phyloP scores from a whole-genome alignment of 495 filamentous ascomycete species.

The Aspergillus avenaceus region DNA sequence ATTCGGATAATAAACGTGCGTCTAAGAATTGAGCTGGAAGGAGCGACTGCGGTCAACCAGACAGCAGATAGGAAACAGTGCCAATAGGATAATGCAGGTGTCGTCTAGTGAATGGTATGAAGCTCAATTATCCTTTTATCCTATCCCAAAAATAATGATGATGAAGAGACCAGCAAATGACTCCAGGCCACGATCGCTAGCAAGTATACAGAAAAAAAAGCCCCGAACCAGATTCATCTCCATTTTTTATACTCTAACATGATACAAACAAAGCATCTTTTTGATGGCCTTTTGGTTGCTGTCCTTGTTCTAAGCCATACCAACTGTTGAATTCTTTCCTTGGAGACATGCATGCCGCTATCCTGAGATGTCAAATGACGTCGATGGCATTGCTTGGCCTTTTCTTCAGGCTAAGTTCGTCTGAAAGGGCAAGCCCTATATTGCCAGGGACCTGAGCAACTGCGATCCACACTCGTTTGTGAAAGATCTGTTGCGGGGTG shows the following conservation, averaged over 20 bases:
- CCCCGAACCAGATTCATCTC: background rate
- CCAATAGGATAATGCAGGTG: background rate
- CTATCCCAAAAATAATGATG: background rate
- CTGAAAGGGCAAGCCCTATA: too few species aligned
- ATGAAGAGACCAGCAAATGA: background rate
- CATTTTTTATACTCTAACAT: background rate
- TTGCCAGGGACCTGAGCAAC: too few species aligned
- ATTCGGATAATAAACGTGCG: background rate
- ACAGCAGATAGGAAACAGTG: too few species aligned
- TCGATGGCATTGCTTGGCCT: conserved; percentile 7
- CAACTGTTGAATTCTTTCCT: background rate
- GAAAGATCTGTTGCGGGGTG: background rate
- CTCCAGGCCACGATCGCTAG: too few species aligned
- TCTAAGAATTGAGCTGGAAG: background rate
- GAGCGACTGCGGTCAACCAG: background rate
- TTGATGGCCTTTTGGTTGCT: background rate
- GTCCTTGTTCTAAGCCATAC: conserved; percentile 4
- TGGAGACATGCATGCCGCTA: conserved; percentile 6
- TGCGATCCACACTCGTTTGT: background rate
- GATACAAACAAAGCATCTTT: background rate
- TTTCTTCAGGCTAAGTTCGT: too few species aligned
- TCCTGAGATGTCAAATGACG: conserved; percentile 7
- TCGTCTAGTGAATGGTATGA: background rate
- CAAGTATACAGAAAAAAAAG: too few species aligned
- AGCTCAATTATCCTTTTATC: background rate